These are phyloP conservation scores for Filosporella fistucella DNA, from an alignment of 495 filamentous ascomycete species.

Conservation along the genomic window DNA sequence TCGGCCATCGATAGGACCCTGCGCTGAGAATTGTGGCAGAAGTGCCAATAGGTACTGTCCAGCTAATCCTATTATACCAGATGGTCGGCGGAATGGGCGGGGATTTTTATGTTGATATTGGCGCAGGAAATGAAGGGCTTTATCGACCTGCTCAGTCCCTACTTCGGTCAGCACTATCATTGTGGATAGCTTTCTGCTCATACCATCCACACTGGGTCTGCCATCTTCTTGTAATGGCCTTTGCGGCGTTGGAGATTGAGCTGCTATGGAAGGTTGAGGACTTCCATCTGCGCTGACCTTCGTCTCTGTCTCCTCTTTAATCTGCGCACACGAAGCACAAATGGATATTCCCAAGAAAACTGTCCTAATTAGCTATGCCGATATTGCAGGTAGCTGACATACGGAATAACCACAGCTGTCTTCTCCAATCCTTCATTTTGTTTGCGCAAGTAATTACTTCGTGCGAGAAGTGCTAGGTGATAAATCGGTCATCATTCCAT, in stretches of 20 bases:
- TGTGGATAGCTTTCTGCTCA: too few relatives aligned
- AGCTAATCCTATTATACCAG: slow-evolving; percentile 17
- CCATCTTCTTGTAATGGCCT: slow-evolving; percentile 14
- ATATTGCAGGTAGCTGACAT: slow-evolving; percentile 3
- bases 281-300: slow-evolving; percentile 13
- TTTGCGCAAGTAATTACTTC: slow-evolving; percentile 19
- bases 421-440: slow-evolving; percentile 19
- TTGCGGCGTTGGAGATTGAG: slow-evolving; percentile 13
- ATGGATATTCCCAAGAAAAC: slow-evolving; percentile 18
- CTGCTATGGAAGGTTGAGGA: slow-evolving; percentile 13
- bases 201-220: slow-evolving; percentile 17
- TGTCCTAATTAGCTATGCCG: slow-evolving; percentile 9
- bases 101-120: slow-evolving; percentile 18
- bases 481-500: slow-evolving; percentile 16
- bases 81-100: slow-evolving; percentile 16
- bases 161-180: not conserved
- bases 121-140: slow-evolving; percentile 23
- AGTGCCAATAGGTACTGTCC: slow-evolving; percentile 16
- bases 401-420: slow-evolving; percentile 22
- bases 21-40: slow-evolving; percentile 18
- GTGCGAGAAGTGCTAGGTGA: slow-evolving; percentile 11
- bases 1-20: slow-evolving; percentile 14
- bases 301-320: slow-evolving; percentile 7
- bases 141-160: slow-evolving; percentile 21
- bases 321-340: slow-evolving; percentile 11